These are phyloP conservation scores for Calonectria pseudoturangicola DNA, from an alignment of 2,329 filamentous ascomycete genomes.

Conservation along the genomic window DNA sequence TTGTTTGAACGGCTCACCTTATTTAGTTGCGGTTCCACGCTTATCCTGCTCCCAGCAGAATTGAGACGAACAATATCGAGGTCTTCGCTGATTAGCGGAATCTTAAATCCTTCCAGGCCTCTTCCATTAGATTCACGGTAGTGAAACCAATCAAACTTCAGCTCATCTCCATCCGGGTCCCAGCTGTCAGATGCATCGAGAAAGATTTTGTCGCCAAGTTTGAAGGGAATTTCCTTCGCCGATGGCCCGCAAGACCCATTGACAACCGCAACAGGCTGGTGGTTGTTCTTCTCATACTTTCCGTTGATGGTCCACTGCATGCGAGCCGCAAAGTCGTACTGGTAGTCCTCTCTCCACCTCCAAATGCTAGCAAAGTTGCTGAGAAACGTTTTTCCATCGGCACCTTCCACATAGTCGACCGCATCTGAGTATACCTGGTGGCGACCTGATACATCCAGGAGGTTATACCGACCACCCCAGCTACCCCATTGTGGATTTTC, in stretches of 20 bases:
- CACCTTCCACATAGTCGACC: not conserved
- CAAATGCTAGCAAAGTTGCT: slow-evolving; percentile 62
- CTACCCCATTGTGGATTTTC: slow-evolving; percentile 16
- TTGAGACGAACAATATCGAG: not conserved
- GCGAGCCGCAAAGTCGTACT: slow-evolving; percentile 65
- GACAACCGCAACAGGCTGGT: not conserved
- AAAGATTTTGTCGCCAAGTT: slow-evolving; percentile 1
- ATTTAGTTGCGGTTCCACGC: not conserved
- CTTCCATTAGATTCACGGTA: slow-evolving; percentile 8
- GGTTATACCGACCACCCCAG: slow-evolving; percentile 13
- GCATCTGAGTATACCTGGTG: slow-evolving; percentile 13
- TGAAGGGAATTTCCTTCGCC: not conserved
- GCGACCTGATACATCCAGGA: not conserved
- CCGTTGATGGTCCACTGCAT: slow-evolving; percentile 61
- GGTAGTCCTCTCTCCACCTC: slow-evolving; percentile 64
- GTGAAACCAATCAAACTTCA: slow-evolving; percentile 18
- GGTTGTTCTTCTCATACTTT: not conserved
- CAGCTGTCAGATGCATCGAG: slow-evolving; percentile 6
- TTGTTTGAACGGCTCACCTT: not conserved
- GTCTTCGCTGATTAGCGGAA: not conserved
- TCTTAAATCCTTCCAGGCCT: slow-evolving; percentile 1
- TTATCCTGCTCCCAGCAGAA: not conserved
- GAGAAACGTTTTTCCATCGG: slow-evolving; percentile 52
- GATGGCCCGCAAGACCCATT: slow-evolving; percentile 11
- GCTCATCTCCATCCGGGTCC: slow-evolving; percentile 1